A percentile compares a stretch with the other conserved stretches of the same genome.
These are phyloP conservation scores for Fraxinus quadrangulata DNA, from an alignment of 257 asterid species.

Conservation along the genomic window DNA sequence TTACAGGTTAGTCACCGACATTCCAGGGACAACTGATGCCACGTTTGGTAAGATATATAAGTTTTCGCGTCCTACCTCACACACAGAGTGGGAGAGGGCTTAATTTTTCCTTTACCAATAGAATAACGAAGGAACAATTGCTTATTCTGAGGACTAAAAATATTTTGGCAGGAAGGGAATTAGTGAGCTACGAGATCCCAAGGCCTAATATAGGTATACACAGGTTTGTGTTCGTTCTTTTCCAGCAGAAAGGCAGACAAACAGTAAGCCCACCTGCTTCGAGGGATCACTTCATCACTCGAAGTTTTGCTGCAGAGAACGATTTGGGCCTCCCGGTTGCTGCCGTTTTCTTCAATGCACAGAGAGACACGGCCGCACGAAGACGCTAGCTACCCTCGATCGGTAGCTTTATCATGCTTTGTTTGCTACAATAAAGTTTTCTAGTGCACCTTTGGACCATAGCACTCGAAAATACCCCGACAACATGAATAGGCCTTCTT, in stretches of 20 bases:
- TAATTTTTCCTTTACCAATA: neutral
- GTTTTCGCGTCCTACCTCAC: too few relatives aligned
- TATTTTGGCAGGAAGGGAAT: slow-evolving; percentile 53
- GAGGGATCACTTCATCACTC: slow-evolving; percentile 62
- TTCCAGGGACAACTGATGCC: slow-evolving; percentile 87
- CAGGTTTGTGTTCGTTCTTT: slow-evolving; percentile 75
- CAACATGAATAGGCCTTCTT: neutral
- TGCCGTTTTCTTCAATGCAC: slow-evolving; percentile 89
- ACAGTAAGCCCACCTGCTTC: slow-evolving; percentile 58
- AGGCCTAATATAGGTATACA: slow-evolving; percentile 81
- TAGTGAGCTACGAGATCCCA: slow-evolving; percentile 68
- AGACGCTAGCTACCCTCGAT: slow-evolving; percentile 43
- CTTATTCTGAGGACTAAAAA: neutral
- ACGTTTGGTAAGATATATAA: slow-evolving; percentile 65
- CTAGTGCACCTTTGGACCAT: neutral
- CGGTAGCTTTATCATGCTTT: neutral
- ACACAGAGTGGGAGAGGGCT: too few relatives aligned
- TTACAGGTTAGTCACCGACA: slow-evolving; percentile 82
- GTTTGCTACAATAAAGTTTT: neutral
- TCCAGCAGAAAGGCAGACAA: slow-evolving; percentile 61
- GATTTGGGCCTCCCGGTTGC: slow-evolving; percentile 82
- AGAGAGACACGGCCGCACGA: slow-evolving; percentile 88
- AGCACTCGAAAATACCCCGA: neutral
- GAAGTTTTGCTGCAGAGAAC: slow-evolving; percentile 67
- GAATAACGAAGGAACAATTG: neutral